Conservation (phyloP, 352 stramenopile species). For the Albugo laibachii region DNA sequence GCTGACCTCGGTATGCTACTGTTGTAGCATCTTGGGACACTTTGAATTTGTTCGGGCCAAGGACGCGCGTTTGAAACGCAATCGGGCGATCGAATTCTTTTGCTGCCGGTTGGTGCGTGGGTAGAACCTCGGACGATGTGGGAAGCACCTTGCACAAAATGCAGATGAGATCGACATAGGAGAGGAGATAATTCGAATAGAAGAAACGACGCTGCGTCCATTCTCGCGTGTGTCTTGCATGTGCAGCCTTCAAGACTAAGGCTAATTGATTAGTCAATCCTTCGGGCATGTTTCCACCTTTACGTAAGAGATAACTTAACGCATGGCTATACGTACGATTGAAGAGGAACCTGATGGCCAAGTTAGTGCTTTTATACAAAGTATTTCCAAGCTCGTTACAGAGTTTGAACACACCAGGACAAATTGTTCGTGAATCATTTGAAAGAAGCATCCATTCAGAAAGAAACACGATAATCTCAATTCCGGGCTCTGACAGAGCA, state of each 20-base stretch:
- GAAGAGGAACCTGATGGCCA: too few relatives aligned
- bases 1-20: constrained; percentile 39
- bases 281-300: background rate
- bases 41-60: too few relatives aligned
- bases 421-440: background rate
- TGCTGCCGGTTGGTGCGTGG: too few relatives aligned
- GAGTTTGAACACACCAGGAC: background rate
- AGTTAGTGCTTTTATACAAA: background rate
- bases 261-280: too few relatives aligned
- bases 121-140: too few relatives aligned
- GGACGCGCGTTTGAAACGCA: too few relatives aligned
- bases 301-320: background rate
- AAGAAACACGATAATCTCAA: constrained; percentile 62
- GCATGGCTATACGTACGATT: constrained; percentile 9
- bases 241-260: constrained; percentile 11
- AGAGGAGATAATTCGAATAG: constrained; percentile 53
- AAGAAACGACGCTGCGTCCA: constrained; percentile 30
- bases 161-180: constrained; percentile 35
- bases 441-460: constrained; percentile 21
- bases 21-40: too few relatives aligned
- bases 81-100: too few relatives aligned
- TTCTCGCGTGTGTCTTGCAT: constrained; percentile 28
- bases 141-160: constrained; percentile 2
- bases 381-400: background rate
- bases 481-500: constrained; percentile 28